These are phyloP conservation scores for Monosporascus cannonballus DNA, from an alignment of 2,329 filamentous ascomycete genomes.

Conservation along the genomic window DNA sequence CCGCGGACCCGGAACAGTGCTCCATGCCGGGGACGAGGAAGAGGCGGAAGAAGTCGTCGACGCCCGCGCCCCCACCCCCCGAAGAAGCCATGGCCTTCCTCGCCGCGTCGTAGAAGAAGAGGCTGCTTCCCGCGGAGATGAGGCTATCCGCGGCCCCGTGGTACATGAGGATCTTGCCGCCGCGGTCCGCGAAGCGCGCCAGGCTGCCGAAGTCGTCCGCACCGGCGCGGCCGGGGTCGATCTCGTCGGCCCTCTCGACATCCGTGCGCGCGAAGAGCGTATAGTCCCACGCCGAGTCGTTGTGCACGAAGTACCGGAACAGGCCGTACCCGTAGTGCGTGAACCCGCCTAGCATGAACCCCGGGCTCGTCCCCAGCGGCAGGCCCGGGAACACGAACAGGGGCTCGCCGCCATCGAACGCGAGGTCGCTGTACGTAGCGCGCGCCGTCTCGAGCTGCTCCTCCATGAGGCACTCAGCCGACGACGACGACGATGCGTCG, in stretches of 20 bases:
- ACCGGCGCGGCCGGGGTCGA: no score
- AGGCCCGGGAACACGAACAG: constrained; percentile 9
- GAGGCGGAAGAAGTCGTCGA: constrained; percentile 20
- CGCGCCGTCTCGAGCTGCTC: constrained; percentile 37
- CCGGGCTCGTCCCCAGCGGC: constrained; percentile 5
- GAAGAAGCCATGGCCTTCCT: constrained; percentile 29
- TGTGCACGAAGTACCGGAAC: constrained; percentile 39
- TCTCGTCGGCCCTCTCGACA: constrained; percentile 19
- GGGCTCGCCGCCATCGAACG: neutral
- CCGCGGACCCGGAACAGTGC: constrained; percentile 36
- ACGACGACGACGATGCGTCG: neutral
- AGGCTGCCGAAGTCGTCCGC: constrained; percentile 25
- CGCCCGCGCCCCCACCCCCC: constrained; percentile 26
- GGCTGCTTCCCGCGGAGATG: constrained; percentile 35
- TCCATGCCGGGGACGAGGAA: constrained; percentile 44
- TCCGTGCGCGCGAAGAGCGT: constrained; percentile 28
- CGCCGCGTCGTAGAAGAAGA: constrained; percentile 40
- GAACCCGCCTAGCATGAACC: constrained; percentile 3
- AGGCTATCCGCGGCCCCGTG: constrained; percentile 37
- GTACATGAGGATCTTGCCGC: constrained; percentile 38
- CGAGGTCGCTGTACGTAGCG: constrained; percentile 22
- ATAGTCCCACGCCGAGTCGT: constrained; percentile 35
- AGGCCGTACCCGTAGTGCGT: constrained; percentile 27
- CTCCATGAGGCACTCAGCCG: constrained; percentile 32
- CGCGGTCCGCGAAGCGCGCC: constrained; percentile 27